Percentiles rank a stretch among this genome's conserved stretches.
Evolutionary conservation across 495 filamentous ascomycete genomes (phyloP).

Genomic region (Bacidia gigantensis): DNA sequence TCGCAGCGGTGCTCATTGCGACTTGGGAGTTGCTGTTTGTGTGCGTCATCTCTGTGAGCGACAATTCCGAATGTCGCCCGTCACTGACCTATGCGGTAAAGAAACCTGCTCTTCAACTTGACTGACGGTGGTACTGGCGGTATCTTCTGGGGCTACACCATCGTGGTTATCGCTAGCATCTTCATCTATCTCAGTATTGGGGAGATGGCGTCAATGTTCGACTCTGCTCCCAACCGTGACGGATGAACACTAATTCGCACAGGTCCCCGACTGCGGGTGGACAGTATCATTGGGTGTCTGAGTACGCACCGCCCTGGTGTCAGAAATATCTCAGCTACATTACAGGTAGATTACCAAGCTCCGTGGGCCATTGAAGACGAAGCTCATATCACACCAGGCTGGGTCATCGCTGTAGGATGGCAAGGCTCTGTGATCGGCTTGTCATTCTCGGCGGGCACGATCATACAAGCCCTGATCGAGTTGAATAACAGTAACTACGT

Average conservation of each 20-base stretch:
- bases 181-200: conserved; percentile 39
- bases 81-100: conserved; percentile 8
- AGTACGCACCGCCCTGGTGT: conserved; percentile 38
- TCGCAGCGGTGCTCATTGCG: conserved; percentile 18
- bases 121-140: conserved; percentile 43
- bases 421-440: conserved; percentile 40
- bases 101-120: conserved; percentile 31
- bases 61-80: neutral
- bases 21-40: conserved; percentile 17
- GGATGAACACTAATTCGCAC: neutral
- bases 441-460: conserved; percentile 40
- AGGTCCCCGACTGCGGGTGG: conserved; percentile 38
- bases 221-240: neutral
- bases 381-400: conserved; percentile 24
- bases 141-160: conserved; percentile 42
- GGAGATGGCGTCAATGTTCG: conserved; percentile 45
- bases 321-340: conserved; percentile 48
- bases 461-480: conserved; percentile 46
- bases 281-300: conserved; percentile 47
- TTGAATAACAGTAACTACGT: conserved; percentile 25
- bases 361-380: neutral
- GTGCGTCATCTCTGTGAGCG: neutral
- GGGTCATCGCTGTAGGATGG: conserved; percentile 49
- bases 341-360: conserved; percentile 26
- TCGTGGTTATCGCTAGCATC: conserved; percentile 32